Percentiles rank a stretch among this genome's conserved stretches.
These are phyloP conservation scores for Pichia cabralensis DNA, from an alignment of 805 yeast genomes.

Conservation along the genomic window DNA sequence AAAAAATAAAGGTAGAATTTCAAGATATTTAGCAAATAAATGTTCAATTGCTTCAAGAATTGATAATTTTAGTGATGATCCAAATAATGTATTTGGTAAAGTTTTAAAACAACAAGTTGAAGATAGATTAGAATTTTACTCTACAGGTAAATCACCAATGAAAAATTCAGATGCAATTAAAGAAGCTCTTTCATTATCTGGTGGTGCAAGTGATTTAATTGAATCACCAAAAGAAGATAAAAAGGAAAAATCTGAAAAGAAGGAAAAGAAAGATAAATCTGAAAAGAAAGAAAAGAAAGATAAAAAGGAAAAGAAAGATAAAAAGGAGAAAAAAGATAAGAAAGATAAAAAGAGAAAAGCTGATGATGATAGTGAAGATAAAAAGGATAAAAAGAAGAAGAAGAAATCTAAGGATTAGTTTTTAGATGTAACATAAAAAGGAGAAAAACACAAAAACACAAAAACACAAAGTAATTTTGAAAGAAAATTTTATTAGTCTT, in stretches of 20 bases:
- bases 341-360: conserved; percentile 5
- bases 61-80: conserved; percentile 93
- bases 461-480: too few relatives aligned
- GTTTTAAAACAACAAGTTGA: conserved; percentile 94
- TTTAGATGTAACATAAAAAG: too few relatives aligned
- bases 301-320: conserved; percentile 6
- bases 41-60: conserved; percentile 98
- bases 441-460: too few relatives aligned
- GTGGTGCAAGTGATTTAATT: conserved; percentile 25
- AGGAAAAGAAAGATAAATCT: conserved; percentile 34
- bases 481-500: too few relatives aligned
- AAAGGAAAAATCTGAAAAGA: conserved; percentile 46
- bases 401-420: conserved; percentile 21
- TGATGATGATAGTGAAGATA: conserved; percentile 6
- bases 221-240: conserved; percentile 35
- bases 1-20: conserved; percentile 98
- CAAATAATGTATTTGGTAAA: conserved; percentile 81
- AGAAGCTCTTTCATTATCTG: conserved; percentile 70
- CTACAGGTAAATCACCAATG: conserved; percentile 93
- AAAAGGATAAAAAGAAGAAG: conserved; percentile 10
- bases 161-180: conserved; percentile 91
- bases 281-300: conserved; percentile 19
- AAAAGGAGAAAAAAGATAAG: conserved; percentile 4
- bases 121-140: conserved; percentile 92
- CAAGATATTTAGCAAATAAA: conserved; percentile 97